These are phyloP conservation scores for Cystobasidium sp. DNA, from an alignment of 1,284 basidiomycete genomes.

Conservation along the genomic window DNA sequence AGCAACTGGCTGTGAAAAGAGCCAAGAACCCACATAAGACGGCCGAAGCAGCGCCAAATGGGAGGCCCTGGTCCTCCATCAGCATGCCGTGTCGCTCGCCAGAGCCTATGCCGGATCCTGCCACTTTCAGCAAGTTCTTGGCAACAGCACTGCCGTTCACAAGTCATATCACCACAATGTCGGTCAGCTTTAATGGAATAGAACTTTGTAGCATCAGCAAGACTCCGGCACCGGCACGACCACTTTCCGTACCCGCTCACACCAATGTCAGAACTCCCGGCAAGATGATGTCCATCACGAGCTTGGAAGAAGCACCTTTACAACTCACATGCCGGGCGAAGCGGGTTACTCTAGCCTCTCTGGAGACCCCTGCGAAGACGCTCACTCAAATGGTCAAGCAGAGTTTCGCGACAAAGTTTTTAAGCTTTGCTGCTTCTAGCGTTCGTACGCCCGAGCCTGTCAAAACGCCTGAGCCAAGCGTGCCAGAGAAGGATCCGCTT, in stretches of 20 bases:
- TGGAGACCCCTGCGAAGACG: slow-evolving; percentile 53
- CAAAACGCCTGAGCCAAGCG: slow-evolving; percentile 49
- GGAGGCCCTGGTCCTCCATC: slow-evolving; percentile 80
- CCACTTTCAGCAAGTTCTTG: slow-evolving; percentile 72
- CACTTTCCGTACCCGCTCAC: slow-evolving; percentile 65
- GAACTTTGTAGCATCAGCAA: slow-evolving; percentile 77
- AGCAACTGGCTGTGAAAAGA: slow-evolving; percentile 58
- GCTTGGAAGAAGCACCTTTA: slow-evolving; percentile 72
- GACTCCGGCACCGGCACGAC: slow-evolving; percentile 65
- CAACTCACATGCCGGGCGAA: slow-evolving; percentile 81
- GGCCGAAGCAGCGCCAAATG: slow-evolving; percentile 34
- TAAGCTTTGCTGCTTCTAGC: slow-evolving; percentile 47
- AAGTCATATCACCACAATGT: slow-evolving; percentile 74
- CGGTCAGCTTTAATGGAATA: slow-evolving; percentile 77
- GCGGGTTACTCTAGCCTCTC: slow-evolving; percentile 60
- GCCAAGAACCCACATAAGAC: slow-evolving; percentile 40
- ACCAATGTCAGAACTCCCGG: slow-evolving; percentile 59
- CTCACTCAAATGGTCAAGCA: slow-evolving; percentile 53
- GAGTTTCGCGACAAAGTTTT: slow-evolving; percentile 56
- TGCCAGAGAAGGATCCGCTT: slow-evolving; percentile 62
- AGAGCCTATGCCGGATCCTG: slow-evolving; percentile 73
- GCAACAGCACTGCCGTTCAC: slow-evolving; percentile 95
- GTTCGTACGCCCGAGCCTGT: slow-evolving; percentile 47
- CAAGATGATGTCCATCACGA: slow-evolving; percentile 70
- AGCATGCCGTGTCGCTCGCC: slow-evolving; percentile 87